Percentiles rank a stretch among this genome's conserved stretches.
Conservation (phyloP, 2,329 filamentous ascomycete genomes). For the Corinectria fuckeliana region DNA sequence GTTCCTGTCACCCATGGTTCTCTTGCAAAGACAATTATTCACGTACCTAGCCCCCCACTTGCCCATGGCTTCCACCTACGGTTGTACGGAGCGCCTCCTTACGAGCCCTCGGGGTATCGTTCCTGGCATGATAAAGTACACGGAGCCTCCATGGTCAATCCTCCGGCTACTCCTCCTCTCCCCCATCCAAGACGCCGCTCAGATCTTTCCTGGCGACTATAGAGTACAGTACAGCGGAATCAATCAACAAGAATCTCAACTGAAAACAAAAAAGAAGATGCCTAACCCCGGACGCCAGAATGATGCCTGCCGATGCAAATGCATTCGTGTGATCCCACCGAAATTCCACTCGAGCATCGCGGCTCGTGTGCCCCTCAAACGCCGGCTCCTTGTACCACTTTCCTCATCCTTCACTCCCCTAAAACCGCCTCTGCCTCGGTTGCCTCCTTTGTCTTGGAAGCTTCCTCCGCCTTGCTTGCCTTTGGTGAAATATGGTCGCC, state of each 20-base stretch:
- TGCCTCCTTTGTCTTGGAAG: too few species aligned
- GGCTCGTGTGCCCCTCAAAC: constrained; percentile 30
- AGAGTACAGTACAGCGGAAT: constrained; percentile 25
- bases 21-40: constrained; percentile 7
- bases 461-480: not conserved
- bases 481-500: not conserved
- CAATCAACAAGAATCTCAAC: constrained; percentile 3
- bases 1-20: not conserved
- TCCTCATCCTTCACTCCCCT: constrained; percentile 8
- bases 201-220: constrained; percentile 19
- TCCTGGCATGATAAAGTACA: constrained; percentile 38
- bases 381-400: constrained; percentile 34
- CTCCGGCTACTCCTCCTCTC: constrained; percentile 6
- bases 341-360: constrained; percentile 20
- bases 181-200: constrained; percentile 21
- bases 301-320: constrained; percentile 36
- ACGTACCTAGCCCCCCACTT: constrained; percentile 1
- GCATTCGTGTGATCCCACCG: constrained; percentile 23
- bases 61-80: constrained; percentile 4
- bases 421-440: not conserved
- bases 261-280: constrained; percentile 13
- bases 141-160: constrained; percentile 23
- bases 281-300: constrained; percentile 34
- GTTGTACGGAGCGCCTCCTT: constrained; percentile 27
- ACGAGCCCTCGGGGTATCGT: constrained; percentile 39